Base-by-base conservation (phyloP, 257 asterid genomes). In the Primulina eburnea region DNA sequence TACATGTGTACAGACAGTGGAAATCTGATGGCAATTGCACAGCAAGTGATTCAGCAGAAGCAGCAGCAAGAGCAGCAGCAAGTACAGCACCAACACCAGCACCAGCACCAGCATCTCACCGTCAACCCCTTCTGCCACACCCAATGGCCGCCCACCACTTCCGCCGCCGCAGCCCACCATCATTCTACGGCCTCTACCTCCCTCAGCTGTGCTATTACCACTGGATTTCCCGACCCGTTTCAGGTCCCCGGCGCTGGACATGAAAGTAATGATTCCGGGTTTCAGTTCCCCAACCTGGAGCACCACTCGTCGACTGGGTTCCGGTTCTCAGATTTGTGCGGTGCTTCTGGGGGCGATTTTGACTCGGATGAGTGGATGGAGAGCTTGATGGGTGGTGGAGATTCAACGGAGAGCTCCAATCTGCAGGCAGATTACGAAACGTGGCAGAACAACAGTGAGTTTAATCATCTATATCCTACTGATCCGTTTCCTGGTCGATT, bases 281-380 rank as follows among this genome's bases (percentile, higher is more conserved):
- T 88, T 69, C 95, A 80, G 70, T 89, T 93, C 75, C 91, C 90
- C 8, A 75, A 77, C 30, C 75, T 92, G 37, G 97, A 88, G 62
- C 86, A 77, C 78, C 82, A 75, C 68, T 73, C 92, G 2, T 73
- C 92, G 2, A 40, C 76, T 12, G 89, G 69, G 9, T 90, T 86
- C 71, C 82, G 89, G 28, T 89, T 88, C 77, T 71, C 95, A 3
- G 97, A 87, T 70, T 69, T 88, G 18, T 82, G 86, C 58, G 86
- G 81, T 40, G 88, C 83, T 0, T 64, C 84, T 3, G 90, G 85
- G 11, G 93, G 80, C 10, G 98, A 86, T 74, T 90, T 93, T 70
- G 99, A 93, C 78, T 90, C 99, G 18, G 97, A 90, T 16, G 97
- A 90, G 87, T 93, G 99, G 99, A 87, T 93, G 97, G 99, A 90